phyloP scores from a whole-genome alignment of 1,284 basidiomycete genomes.

The Abortiporus biennis region DNA sequence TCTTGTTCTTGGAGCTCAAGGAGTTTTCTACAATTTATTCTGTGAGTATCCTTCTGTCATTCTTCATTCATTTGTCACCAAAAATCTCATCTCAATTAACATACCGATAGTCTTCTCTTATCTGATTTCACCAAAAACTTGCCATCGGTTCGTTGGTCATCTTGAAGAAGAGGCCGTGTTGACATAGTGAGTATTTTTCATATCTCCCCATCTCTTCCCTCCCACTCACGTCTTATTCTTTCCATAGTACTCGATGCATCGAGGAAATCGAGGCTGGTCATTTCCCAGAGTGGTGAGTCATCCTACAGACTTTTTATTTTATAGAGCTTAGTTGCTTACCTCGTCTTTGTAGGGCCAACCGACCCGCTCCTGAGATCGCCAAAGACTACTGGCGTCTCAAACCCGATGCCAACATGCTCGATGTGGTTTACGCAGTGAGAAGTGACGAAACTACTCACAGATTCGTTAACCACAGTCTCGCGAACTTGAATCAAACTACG shows the following conservation, averaged over 20 bases:
- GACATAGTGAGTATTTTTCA: constrained; percentile 55
- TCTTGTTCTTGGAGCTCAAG: constrained; percentile 82
- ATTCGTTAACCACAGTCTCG: constrained; percentile 90
- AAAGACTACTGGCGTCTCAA: constrained; percentile 91
- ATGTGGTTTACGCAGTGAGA: constrained; percentile 86
- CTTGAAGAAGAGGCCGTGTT: constrained; percentile 93
- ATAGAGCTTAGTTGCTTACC: not conserved
- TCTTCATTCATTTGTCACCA: constrained; percentile 4
- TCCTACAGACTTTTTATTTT: not conserved
- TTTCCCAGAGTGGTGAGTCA: constrained; percentile 76
- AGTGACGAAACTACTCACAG: constrained; percentile 93
- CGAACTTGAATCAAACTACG: constrained; percentile 68
- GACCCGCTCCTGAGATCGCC: constrained; percentile 82
- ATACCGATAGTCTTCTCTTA: constrained; percentile 64
- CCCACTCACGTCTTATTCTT: constrained; percentile 9
- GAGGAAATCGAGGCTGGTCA: constrained; percentile 80
- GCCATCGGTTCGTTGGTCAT: constrained; percentile 93
- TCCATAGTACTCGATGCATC: constrained; percentile 70
- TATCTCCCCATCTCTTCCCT: constrained; percentile 9
- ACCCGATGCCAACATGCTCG: constrained; percentile 71
- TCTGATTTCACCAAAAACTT: constrained; percentile 74
- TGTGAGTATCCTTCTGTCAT: constrained; percentile 39
- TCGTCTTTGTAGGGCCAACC: constrained; percentile 36
- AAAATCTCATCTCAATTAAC: constrained; percentile 12
- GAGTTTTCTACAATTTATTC: constrained; percentile 88